phyloP scores from a whole-genome alignment of 805 yeast genomes.

The Candida ulmi region DNA sequence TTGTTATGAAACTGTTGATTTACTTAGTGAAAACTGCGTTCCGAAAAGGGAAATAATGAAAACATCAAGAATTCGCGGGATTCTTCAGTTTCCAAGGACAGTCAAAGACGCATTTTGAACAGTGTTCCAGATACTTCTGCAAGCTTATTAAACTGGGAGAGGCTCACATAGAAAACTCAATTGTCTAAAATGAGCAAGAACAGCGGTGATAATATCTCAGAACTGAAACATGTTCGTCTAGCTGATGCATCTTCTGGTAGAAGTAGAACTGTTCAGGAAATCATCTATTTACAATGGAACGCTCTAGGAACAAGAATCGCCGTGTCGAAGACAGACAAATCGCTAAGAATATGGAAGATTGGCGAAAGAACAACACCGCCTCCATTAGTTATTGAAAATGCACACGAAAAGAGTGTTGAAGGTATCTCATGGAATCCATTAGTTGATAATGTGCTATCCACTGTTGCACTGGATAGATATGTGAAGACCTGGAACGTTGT shows the following conservation, averaged over 20 bases:
- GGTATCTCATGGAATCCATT: conserved; percentile 45
- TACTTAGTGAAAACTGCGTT: too few relatives aligned
- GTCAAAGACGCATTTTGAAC: too few relatives aligned
- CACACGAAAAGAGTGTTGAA: conserved; percentile 36
- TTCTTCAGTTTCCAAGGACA: too few relatives aligned
- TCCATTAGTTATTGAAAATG: conserved; percentile 31
- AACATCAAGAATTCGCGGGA: too few relatives aligned
- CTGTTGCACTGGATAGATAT: conserved; percentile 42
- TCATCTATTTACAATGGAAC: conserved; percentile 23
- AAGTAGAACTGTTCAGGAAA: conserved; percentile 5
- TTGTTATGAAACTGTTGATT: too few relatives aligned
- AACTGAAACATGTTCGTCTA: conserved; percentile 2
- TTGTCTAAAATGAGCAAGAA: too few relatives aligned
- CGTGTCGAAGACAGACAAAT: conserved; percentile 21
- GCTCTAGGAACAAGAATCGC: conserved; percentile 25
- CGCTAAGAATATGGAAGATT: conserved; percentile 29
- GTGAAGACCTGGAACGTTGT: conserved; percentile 43
- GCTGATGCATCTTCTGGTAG: not conserved
- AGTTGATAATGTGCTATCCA: conserved; percentile 38
- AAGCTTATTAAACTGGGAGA: too few relatives aligned
- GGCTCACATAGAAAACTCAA: too few relatives aligned
- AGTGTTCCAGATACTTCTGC: too few relatives aligned
- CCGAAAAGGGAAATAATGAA: too few relatives aligned
- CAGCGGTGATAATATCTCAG: too few relatives aligned
- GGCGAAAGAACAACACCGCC: conserved; percentile 24